Conservation (phyloP, 768 basidiomycete species). For the Epithele typhae region DNA sequence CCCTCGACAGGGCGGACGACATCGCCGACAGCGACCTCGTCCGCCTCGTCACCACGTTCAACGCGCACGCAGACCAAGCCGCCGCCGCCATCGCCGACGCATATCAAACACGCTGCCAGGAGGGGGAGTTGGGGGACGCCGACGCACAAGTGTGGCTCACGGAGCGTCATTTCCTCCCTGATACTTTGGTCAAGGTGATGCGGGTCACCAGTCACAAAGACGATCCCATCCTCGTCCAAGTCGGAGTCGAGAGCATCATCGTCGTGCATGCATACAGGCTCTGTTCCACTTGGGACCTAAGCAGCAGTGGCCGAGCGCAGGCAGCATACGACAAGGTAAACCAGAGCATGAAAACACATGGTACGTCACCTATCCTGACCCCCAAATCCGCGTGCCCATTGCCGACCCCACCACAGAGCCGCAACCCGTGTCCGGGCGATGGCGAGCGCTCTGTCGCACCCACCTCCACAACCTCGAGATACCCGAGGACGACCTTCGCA, state of each 20-base stretch:
- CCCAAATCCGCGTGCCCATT: not conserved
- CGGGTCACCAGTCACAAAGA: not conserved
- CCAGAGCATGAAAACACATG: not conserved
- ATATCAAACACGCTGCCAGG: constrained; percentile 22
- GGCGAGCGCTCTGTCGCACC: constrained; percentile 10
- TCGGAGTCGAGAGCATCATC: constrained; percentile 4
- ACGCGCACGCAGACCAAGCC: constrained; percentile 44
- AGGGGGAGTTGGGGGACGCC: not conserved
- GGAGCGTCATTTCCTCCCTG: not conserved
- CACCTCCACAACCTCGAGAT: not conserved
- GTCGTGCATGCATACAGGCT: not conserved
- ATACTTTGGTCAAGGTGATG: not conserved
- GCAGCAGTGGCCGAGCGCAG: too few relatives aligned
- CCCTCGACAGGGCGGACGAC: constrained; percentile 40
- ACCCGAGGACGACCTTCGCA: not conserved
- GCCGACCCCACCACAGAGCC: not conserved
- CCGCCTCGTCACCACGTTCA: constrained; percentile 39
- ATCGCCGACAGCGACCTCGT: constrained; percentile 44
- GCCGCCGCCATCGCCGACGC: constrained; percentile 44
- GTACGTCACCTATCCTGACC: not conserved
- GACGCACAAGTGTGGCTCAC: not conserved
- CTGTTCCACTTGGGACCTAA: constrained; percentile 11
- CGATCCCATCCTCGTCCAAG: constrained; percentile 6
- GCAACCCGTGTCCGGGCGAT: constrained; percentile 8
- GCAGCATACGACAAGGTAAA: not conserved